Percentiles rank a stretch among this genome's conserved stretches.
Evolutionary conservation across 495 filamentous ascomycete genomes (phyloP).

Genomic region (Xylaria intraflava): DNA sequence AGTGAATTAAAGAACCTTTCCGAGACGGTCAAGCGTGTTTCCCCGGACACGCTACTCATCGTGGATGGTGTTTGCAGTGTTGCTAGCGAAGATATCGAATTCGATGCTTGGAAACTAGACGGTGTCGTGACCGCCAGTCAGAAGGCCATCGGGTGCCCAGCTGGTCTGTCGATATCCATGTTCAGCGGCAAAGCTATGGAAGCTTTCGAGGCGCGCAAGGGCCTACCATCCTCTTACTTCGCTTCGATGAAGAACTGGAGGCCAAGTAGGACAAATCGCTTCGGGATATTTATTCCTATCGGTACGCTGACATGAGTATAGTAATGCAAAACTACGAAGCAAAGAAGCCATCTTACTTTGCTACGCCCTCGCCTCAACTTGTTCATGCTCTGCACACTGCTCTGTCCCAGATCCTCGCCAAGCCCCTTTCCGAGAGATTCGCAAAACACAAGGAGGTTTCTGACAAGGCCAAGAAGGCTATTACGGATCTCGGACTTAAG

Average conservation of each 20-base stretch:
- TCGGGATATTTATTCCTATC: background rate
- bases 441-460: constrained; percentile 67
- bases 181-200: constrained; percentile 84
- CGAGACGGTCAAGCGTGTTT: constrained; percentile 74
- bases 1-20: constrained; percentile 80
- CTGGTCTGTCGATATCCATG: constrained; percentile 89
- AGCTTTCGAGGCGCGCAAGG: constrained; percentile 68
- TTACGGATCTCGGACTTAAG: constrained; percentile 73
- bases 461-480: constrained; percentile 72
- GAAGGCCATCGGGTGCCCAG: constrained; percentile 93
- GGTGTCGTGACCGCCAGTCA: constrained; percentile 90
- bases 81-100: constrained; percentile 88
- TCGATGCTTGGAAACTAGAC: constrained; percentile 91
- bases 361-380: constrained; percentile 90
- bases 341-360: constrained; percentile 95
- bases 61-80: constrained; percentile 97
- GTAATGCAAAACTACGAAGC: constrained; percentile 99
- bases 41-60: constrained; percentile 80
- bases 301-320: constrained; percentile 18
- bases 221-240: constrained; percentile 79
- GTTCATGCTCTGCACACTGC: constrained; percentile 91
- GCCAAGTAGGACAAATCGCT: constrained; percentile 53
- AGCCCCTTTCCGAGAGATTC: constrained; percentile 73
- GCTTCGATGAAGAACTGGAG: constrained; percentile 95
- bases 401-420: constrained; percentile 75